phyloP scores from a whole-genome alignment of 2,329 filamentous ascomycete species.

The Scytalidium sp. region DNA sequence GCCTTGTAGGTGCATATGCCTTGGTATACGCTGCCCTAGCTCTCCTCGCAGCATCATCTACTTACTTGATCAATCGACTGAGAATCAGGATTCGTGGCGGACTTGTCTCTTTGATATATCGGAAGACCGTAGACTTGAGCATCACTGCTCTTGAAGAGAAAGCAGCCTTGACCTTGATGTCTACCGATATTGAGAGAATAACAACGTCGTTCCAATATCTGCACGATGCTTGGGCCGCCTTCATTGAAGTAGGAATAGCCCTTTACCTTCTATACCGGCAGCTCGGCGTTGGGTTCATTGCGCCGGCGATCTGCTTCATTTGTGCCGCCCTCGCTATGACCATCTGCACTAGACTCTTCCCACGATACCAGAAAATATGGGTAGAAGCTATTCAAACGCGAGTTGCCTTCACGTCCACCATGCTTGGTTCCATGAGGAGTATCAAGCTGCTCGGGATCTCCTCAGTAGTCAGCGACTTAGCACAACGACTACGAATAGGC shows the following conservation, averaged over 20 bases:
- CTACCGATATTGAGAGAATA: conserved; percentile 24
- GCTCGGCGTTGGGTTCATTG: conserved; percentile 24
- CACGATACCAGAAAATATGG: conserved; percentile 13
- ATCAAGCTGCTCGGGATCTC: conserved; percentile 21
- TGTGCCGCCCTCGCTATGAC: background rate
- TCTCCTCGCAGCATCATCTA: conserved; percentile 4
- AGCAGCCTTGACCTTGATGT: conserved; percentile 22
- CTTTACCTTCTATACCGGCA: conserved; percentile 34
- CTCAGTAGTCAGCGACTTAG: background rate
- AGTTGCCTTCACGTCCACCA: conserved; percentile 14
- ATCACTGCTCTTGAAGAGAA: conserved; percentile 9
- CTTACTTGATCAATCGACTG: background rate
- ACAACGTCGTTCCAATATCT: conserved; percentile 22
- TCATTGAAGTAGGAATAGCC: conserved; percentile 35
- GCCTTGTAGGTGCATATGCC: conserved; percentile 19
- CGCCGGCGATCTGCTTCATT: conserved; percentile 8
- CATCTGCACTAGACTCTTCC: background rate
- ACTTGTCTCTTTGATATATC: conserved; percentile 6
- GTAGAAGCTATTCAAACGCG: conserved; percentile 16
- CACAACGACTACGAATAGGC: conserved; percentile 6
- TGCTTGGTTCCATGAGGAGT: conserved; percentile 23
- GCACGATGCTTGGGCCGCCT: conserved; percentile 36
- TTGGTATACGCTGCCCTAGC: conserved; percentile 18
- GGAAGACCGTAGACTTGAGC: conserved; percentile 7
- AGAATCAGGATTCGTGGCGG: conserved; percentile 8